Base-by-base conservation (phyloP, 192 early-diverging fungal species). In the Coemansia furcata region DNA sequence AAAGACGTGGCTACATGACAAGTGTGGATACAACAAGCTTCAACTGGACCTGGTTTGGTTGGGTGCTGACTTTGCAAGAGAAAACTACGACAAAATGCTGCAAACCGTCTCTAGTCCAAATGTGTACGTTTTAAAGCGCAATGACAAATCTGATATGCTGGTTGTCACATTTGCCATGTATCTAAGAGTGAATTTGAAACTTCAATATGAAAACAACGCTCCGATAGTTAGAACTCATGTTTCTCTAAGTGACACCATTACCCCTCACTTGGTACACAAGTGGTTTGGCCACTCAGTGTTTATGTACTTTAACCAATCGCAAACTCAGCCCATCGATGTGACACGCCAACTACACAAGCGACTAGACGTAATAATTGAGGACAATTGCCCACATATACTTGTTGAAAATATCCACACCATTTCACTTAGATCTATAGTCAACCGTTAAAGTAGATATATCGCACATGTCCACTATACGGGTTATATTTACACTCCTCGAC, bases 251-350 rank as follows among this genome's bases (percentile, higher is more conserved):
- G 54, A 57, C 30, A 33, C 54, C 17, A 57, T 57, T 57, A 32
- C 54, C 6, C 54, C 54, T 33, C 54, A 57, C 32, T 35, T 57
- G 54, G 54, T 57, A 33, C 54, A 57, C 30, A 57, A 57, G 15
- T 57, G 54, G 54, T 57, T 57, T 57, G 54, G 54, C 12, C 54
- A 57, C 23, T 57, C 54, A 1, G 54, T 57, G 54, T 57, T 57
- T 33, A 33, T 57, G 29, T 57, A 57, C 29, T 32, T 57, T 32
- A 57, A 57, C 54, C 54, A 57, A 17, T 57, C 54, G 29, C 54
- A 57, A 57, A 57, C 54, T 6, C 54, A 57, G 10, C 30, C 54
- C 30, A 57, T 57, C 17, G 54, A 57, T 35, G 54, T 57, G 15
- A 57, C 54, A 6, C 54, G 54, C 54, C 54, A 57, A 33, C 54